Percentiles rank a stretch among this genome's conserved stretches.
Evolutionary conservation across 2,329 filamentous ascomycete genomes (phyloP).

Genomic region (Ascocoryne sarcoides): DNA sequence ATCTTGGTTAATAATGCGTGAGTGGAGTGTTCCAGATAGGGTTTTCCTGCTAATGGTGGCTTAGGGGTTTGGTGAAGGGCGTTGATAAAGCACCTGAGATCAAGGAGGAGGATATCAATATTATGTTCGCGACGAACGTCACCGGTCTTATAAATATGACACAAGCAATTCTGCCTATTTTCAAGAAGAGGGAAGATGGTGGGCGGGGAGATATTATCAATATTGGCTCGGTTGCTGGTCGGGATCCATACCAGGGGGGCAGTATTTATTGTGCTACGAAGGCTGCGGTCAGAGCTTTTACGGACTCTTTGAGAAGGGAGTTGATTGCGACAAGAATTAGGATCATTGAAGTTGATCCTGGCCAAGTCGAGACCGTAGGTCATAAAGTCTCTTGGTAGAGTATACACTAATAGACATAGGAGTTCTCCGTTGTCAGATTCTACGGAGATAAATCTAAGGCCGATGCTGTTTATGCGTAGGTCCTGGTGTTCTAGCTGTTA

Average conservation of each 20-base stretch:
- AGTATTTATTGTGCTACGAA: slow-evolving; percentile 92
- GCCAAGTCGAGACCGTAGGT: slow-evolving; percentile 70
- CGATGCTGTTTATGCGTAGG: slow-evolving; percentile 77
- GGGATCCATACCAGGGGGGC: slow-evolving; percentile 76
- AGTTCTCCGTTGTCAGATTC: slow-evolving; percentile 84
- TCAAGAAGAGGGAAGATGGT: slow-evolving; percentile 58
- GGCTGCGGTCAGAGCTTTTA: slow-evolving; percentile 77
- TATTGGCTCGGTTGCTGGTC: slow-evolving; percentile 83
- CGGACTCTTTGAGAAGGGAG: slow-evolving; percentile 73
- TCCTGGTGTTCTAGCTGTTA: slow-evolving; percentile 11
- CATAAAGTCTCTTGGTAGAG: too few species aligned
- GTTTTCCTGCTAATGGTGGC: slow-evolving; percentile 5
- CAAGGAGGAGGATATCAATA: slow-evolving; percentile 68
- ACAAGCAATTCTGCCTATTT: slow-evolving; percentile 77
- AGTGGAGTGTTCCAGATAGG: slow-evolving; percentile 26
- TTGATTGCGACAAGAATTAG: slow-evolving; percentile 71
- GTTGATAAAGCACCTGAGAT: slow-evolving; percentile 81
- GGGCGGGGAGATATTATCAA: slow-evolving; percentile 92
- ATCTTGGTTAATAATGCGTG: slow-evolving; percentile 95
- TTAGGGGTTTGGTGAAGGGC: slow-evolving; percentile 78
- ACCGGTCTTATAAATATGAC: slow-evolving; percentile 95
- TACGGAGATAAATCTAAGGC: slow-evolving; percentile 84
- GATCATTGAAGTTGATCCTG: slow-evolving; percentile 82
- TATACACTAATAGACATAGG: too few species aligned
- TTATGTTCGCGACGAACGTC: slow-evolving; percentile 91